These are phyloP conservation scores for Cyberlindnera mrakii DNA, from an alignment of 805 yeast genomes.

Conservation along the genomic window DNA sequence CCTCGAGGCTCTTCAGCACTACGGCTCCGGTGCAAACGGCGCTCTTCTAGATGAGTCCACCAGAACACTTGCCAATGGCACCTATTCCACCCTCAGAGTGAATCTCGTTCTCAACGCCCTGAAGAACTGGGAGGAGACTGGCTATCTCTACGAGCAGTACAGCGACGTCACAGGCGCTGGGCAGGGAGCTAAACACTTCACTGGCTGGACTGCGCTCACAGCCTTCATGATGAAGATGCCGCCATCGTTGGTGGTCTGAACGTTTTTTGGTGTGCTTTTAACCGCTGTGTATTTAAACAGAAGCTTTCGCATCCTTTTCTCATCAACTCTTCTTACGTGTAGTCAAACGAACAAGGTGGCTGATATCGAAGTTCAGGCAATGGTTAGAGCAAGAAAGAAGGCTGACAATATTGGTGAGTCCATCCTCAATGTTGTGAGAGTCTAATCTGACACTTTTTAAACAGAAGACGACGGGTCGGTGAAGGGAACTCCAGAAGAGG, in stretches of 20 bases:
- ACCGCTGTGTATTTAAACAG: no score
- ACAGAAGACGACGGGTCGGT: neutral
- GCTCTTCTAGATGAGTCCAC: conserved; percentile 25
- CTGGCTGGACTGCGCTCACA: conserved; percentile 91
- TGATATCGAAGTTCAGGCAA: no score
- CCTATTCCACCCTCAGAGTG: conserved; percentile 54
- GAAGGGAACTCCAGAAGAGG: conserved; percentile 23
- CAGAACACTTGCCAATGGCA: conserved; percentile 30
- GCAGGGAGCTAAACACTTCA: conserved; percentile 79
- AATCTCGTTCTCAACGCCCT: conserved; percentile 66
- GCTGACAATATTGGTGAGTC: no score
- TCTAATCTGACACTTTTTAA: no score
- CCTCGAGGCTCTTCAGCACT: conserved; percentile 62
- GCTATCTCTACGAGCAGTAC: conserved; percentile 89
- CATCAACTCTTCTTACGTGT: no score
- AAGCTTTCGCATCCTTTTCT: no score
- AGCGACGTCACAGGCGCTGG: conserved; percentile 70
- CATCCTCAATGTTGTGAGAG: no score
- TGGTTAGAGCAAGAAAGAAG: no score
- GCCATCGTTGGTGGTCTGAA: neutral
- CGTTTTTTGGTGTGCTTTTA: no score
- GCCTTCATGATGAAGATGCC: conserved; percentile 83
- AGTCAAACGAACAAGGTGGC: no score
- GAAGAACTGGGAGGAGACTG: conserved; percentile 66
- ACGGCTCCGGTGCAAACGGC: conserved; percentile 28